Conservation (phyloP, 768 basidiomycete genomes). For the Podaxis carcinomalis region DNA sequence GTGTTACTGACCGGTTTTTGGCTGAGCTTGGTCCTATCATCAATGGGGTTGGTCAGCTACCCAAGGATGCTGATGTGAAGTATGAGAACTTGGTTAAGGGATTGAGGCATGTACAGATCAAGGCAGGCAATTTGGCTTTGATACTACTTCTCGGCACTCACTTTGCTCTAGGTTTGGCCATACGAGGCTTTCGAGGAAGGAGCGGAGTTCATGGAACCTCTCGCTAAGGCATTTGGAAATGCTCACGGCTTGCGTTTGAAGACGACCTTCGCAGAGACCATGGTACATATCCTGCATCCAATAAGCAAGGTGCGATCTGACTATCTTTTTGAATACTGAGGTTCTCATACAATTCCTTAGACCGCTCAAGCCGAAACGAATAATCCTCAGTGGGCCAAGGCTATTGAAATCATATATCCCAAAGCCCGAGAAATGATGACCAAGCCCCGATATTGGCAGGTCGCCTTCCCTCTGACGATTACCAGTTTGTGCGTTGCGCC, state of each 20-base stretch:
- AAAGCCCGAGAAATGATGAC: conserved; percentile 81
- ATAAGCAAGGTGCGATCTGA: conserved; percentile 67
- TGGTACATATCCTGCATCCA: conserved; percentile 75
- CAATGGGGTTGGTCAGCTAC: conserved; percentile 53
- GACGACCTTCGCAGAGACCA: conserved; percentile 77
- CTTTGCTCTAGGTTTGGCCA: conserved; percentile 72
- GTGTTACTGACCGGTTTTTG: conserved; percentile 89
- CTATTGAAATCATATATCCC: conserved; percentile 78
- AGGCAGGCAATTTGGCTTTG: conserved; percentile 36
- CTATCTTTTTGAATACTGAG: background rate
- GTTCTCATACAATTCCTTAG: conserved; percentile 29
- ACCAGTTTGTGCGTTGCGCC: conserved; percentile 86
- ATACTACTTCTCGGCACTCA: background rate
- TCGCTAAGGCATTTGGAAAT: conserved; percentile 80
- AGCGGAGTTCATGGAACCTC: conserved; percentile 81
- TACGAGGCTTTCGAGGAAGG: conserved; percentile 91
- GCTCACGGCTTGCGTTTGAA: conserved; percentile 84
- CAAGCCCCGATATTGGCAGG: conserved; percentile 87
- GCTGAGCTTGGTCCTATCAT: conserved; percentile 73
- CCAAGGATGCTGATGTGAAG: conserved; percentile 76
- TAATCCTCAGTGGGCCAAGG: conserved; percentile 91
- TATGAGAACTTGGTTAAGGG: conserved; percentile 85
- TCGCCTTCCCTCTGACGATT: conserved; percentile 80
- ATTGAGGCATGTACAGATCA: conserved; percentile 77
- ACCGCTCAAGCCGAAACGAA: conserved; percentile 96